Conservation (phyloP, 306 rosid genomes). For the Lathyrus sativus region DNA sequence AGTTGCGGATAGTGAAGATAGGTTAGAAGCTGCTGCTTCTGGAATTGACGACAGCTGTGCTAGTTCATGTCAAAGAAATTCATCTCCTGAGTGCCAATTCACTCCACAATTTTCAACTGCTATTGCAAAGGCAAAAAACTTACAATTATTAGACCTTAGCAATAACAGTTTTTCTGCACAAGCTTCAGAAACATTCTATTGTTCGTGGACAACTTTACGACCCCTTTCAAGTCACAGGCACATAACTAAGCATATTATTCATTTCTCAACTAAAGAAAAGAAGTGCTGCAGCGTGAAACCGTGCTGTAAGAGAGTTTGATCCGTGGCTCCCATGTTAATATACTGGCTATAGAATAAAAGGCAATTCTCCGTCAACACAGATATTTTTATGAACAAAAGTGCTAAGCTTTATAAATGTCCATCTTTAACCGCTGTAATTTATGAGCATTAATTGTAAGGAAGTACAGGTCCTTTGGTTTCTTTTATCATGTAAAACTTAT, state of each 20-base stretch:
- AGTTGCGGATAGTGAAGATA: constrained; percentile 86
- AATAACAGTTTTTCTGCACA: constrained; percentile 58
- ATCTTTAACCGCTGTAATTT: constrained; percentile 6
- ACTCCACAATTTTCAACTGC: constrained; percentile 59
- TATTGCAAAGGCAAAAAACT: constrained; percentile 55
- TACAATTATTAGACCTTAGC: constrained; percentile 79
- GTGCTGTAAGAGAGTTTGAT: constrained; percentile 77
- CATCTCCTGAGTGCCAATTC: constrained; percentile 47
- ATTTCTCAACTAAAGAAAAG: constrained; percentile 59
- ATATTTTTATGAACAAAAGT: constrained; percentile 15
- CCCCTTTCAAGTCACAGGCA: constrained; percentile 58
- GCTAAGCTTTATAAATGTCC: background rate
- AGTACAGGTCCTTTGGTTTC: constrained; percentile 11
- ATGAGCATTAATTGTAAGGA: background rate
- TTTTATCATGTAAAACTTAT: constrained; percentile 7
- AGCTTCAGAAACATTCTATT: constrained; percentile 55
- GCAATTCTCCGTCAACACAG: constrained; percentile 5
- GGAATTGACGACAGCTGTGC: constrained; percentile 67
- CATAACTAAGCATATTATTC: constrained; percentile 54
- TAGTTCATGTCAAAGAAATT: constrained; percentile 56
- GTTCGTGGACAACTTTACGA: constrained; percentile 68
- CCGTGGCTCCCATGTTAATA: constrained; percentile 12
- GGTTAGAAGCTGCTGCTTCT: constrained; percentile 54
- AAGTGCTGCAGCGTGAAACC: constrained; percentile 72
- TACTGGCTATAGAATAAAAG: constrained; percentile 8